phyloP scores from a whole-genome alignment of 2,329 filamentous ascomycete genomes.

The Microcyclospora pomicola region DNA sequence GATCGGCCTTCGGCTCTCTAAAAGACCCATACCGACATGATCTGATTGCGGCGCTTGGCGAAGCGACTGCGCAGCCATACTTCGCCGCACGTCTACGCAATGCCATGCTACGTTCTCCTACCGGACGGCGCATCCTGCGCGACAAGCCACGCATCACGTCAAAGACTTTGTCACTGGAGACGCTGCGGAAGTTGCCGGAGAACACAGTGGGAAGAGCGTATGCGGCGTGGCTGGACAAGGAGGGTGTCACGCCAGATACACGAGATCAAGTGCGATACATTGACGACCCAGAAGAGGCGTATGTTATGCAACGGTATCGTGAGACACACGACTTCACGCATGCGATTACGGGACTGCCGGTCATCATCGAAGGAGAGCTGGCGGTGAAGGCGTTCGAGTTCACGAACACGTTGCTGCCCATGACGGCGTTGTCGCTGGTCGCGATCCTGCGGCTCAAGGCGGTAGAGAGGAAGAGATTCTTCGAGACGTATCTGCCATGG shows the following conservation, averaged over 20 bases:
- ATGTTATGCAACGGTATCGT: constrained; percentile 95
- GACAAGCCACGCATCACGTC: constrained; percentile 82
- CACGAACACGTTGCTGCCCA: constrained; percentile 81
- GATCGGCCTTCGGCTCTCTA: constrained; percentile 46
- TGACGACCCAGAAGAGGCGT: constrained; percentile 88
- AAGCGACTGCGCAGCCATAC: constrained; percentile 86
- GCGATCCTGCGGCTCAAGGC: constrained; percentile 53
- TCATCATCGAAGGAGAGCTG: constrained; percentile 89
- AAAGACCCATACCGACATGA: constrained; percentile 74
- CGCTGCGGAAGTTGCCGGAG: constrained; percentile 56
- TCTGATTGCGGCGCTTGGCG: constrained; percentile 85
- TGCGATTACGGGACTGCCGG: constrained; percentile 76
- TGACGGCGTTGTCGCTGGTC: constrained; percentile 79
- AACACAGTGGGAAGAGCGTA: constrained; percentile 73
- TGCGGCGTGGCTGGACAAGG: constrained; percentile 79
- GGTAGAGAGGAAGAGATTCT: constrained; percentile 53
- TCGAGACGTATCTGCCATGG: constrained; percentile 72
- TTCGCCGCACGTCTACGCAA: constrained; percentile 86
- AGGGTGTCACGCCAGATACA: constrained; percentile 87
- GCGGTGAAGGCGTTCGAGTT: constrained; percentile 98
- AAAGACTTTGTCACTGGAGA: constrained; percentile 48
- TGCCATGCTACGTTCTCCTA: constrained; percentile 74
- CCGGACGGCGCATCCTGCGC: constrained; percentile 79
- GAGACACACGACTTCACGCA: constrained; percentile 98
- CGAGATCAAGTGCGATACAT: constrained; percentile 73